Percentiles rank a stretch among this genome's conserved stretches.
phyloP scores from a whole-genome alignment of 768 basidiomycete genomes.

The Panaeolus cyanescens region DNA sequence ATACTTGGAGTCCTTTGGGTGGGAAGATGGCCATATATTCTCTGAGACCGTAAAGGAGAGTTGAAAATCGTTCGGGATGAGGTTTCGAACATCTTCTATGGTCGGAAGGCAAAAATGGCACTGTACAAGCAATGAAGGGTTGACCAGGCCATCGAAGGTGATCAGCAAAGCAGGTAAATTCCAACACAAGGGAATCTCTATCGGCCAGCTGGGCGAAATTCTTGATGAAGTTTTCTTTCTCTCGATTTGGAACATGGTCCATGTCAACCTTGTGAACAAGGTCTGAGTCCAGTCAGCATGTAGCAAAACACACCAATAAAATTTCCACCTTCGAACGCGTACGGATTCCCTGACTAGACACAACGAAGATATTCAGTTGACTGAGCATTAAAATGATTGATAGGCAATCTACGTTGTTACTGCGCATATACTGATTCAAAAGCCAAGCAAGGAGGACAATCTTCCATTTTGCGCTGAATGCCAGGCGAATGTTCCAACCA shows the following conservation, averaged over 20 bases:
- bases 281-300: not conserved
- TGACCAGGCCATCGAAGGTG: constrained; percentile 33
- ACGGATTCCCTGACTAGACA: not conserved
- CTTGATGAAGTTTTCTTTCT: not conserved
- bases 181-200: constrained; percentile 21
- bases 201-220: not conserved
- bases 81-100: constrained; percentile 18
- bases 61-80: constrained; percentile 29
- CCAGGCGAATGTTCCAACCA: constrained; percentile 38
- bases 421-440: constrained; percentile 19
- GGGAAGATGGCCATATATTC: constrained; percentile 37
- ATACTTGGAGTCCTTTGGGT: constrained; percentile 29
- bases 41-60: constrained; percentile 38
- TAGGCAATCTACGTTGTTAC: not conserved
- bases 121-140: constrained; percentile 39
- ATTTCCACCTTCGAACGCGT: not conserved
- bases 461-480: constrained; percentile 33
- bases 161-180: constrained; percentile 40
- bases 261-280: not conserved
- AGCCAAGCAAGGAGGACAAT: constrained; percentile 36
- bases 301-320: not conserved
- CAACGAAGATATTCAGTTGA: not conserved
- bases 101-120: constrained; percentile 38
- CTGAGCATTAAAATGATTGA: not conserved
- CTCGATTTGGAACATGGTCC: not conserved